Conservation (phyloP, 75 land plant species). For the Larix kaempferi region DNA sequence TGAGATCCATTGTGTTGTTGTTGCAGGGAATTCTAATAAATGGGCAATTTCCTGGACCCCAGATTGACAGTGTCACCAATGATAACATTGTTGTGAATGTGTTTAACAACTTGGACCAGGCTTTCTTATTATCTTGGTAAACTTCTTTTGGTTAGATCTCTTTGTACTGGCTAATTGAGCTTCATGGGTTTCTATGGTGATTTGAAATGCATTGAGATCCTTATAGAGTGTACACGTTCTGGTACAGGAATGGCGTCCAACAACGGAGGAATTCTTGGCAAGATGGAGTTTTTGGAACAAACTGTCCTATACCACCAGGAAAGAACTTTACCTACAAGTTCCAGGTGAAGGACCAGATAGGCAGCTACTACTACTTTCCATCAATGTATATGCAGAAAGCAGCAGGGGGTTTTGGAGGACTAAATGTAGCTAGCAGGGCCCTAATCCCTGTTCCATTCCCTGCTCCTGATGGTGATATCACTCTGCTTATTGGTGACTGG, state of each 20-base stretch:
- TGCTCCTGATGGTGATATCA: constrained; percentile 63
- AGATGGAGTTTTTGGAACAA: constrained; percentile 90
- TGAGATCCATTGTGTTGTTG: neutral
- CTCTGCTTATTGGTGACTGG: constrained; percentile 85
- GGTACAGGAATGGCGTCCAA: constrained; percentile 78
- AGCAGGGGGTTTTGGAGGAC: constrained; percentile 80
- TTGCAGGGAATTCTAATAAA: constrained; percentile 88
- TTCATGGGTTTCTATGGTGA: neutral
- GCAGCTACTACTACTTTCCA: constrained; percentile 82
- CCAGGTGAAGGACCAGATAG: constrained; percentile 88
- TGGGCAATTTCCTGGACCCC: constrained; percentile 90
- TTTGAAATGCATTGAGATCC: neutral
- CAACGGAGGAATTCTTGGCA: constrained; percentile 90
- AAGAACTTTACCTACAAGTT: constrained; percentile 70
- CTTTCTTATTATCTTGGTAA: constrained; percentile 70
- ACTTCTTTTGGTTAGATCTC: neutral
- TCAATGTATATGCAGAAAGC: constrained; percentile 68
- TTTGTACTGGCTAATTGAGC: neutral
- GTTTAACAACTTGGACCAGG: constrained; percentile 54
- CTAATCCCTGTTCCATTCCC: constrained; percentile 74
- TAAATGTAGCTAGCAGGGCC: constrained; percentile 57
- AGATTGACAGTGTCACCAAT: constrained; percentile 63
- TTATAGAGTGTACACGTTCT: neutral
- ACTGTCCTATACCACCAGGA: constrained; percentile 81
- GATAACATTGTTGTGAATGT: constrained; percentile 70